These are phyloP conservation scores for Tuber indicum DNA, from an alignment of 495 filamentous ascomycete species.

Conservation along the genomic window DNA sequence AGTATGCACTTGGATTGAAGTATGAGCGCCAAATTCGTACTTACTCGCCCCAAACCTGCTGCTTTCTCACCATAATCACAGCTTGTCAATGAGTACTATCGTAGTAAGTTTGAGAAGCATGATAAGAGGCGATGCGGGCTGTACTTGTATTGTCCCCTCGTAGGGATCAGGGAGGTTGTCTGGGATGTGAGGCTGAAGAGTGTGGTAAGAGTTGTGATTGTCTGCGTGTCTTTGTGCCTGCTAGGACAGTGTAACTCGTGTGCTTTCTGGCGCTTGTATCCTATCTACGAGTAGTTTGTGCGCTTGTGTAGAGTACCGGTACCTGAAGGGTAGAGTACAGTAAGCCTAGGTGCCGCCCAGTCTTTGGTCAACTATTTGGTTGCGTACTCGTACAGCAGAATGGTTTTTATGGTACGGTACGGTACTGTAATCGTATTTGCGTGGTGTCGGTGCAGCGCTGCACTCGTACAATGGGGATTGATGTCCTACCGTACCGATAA, in stretches of 20 bases:
- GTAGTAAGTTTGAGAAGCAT: neutral
- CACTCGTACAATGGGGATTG: neutral
- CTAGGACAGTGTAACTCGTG: neutral
- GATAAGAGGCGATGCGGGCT: neutral
- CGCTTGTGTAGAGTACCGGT: neutral
- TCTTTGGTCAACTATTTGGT: neutral
- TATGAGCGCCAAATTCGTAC: neutral
- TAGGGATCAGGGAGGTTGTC: neutral
- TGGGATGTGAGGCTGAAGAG: constrained; percentile 3
- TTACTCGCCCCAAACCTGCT: neutral
- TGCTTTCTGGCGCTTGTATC: neutral
- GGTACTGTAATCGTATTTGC: neutral
- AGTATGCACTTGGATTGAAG: neutral
- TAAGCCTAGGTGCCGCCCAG: neutral
- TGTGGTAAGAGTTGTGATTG: neutral
- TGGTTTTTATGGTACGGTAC: neutral
- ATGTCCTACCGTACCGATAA: neutral
- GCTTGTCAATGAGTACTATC: neutral
- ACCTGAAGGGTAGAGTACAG: neutral
- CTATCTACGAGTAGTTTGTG: neutral
- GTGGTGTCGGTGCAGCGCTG: neutral
- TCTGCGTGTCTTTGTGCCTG: neutral
- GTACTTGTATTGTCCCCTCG: neutral
- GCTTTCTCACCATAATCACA: neutral
- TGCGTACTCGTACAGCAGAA: neutral